Base-by-base conservation (phyloP, 192 early-diverging fungal species). In the Mortierella antarctica region DNA sequence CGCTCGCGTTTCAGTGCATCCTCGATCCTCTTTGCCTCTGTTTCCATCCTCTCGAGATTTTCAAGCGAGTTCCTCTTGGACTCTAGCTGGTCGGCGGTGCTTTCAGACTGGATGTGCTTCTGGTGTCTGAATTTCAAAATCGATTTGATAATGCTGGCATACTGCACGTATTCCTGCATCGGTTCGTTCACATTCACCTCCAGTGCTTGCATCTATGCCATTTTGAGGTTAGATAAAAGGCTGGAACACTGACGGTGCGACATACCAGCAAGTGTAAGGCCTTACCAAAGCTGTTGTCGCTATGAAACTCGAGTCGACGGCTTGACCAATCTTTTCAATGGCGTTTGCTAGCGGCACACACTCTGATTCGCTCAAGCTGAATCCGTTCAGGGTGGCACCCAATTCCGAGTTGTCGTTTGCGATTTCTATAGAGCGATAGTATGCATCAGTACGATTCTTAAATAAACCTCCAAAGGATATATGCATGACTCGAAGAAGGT, bases 271-370 rank as follows among this genome's bases (percentile, higher is more conserved):
- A 18, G 10, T 14, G n/a, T 18, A 40, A 56, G 31, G 47, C 44
- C 75, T 56, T 71, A 93, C 85, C 85, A 99, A 87, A 46, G 89
- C 83, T 46, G 89, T 88, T 6, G 92, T 94, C 41, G 92, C 89
- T 18, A 91, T 88, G 66, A 92, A 92, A 9, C 93, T 93, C 47
- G 91, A 90, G 75, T 99, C 98, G 3, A 95, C 87, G 0, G 97
- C 96, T 75, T 96, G 93, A 2, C 98, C 98, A n/a, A 96, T 85
- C 63, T 91, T 89, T 74, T 99, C 98, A 69, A 98, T 93, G 0
- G 94, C 93, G 23, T 91, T 91, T 1, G 93, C 89, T n/a, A 99
- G 85, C 4, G 83, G 85, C 1, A 60, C 50, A n/a, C 57, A 55
- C 1, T 84, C 86, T 45, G 62, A 72, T 66, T 99, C 96, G 69